Percentiles rank a stretch among this genome's conserved stretches.
phyloP scores from a whole-genome alignment of 2,329 filamentous ascomycete genomes.

The Pseudogymnoascus sp. region DNA sequence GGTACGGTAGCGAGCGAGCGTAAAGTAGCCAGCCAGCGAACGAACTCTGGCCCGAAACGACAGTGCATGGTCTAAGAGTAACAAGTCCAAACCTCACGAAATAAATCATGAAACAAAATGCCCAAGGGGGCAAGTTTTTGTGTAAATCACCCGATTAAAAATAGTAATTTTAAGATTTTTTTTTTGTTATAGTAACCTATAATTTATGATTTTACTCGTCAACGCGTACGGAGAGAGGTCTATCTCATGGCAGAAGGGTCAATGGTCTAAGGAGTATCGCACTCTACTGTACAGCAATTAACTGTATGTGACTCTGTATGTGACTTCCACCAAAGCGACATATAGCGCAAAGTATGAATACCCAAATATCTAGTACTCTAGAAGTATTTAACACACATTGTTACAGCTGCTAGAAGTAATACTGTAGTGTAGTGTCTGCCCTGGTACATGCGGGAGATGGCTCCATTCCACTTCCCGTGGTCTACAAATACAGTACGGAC shows the following conservation, averaged over 20 bases:
- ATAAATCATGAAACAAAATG: slow-evolving; percentile 3
- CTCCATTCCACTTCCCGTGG: background rate
- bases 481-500: background rate
- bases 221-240: background rate
- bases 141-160: background rate
- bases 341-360: background rate
- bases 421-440: background rate
- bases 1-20: slow-evolving; percentile 3
- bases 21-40: background rate
- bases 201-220: background rate
- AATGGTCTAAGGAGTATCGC: too few relatives aligned
- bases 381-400: too few relatives aligned
- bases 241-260: background rate
- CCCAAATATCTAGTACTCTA: background rate
- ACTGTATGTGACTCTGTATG: background rate
- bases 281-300: background rate
- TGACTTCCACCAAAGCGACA: background rate
- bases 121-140: background rate
- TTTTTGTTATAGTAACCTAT: background rate
- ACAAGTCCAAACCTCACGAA: background rate
- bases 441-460: background rate
- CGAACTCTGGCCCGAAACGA: slow-evolving; percentile 7
- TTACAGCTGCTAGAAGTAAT: background rate
- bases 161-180: background rate
- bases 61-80: slow-evolving; percentile 2